Conservation (phyloP, 129 eudicot genomes). For the Flaveria linearis region DNA sequence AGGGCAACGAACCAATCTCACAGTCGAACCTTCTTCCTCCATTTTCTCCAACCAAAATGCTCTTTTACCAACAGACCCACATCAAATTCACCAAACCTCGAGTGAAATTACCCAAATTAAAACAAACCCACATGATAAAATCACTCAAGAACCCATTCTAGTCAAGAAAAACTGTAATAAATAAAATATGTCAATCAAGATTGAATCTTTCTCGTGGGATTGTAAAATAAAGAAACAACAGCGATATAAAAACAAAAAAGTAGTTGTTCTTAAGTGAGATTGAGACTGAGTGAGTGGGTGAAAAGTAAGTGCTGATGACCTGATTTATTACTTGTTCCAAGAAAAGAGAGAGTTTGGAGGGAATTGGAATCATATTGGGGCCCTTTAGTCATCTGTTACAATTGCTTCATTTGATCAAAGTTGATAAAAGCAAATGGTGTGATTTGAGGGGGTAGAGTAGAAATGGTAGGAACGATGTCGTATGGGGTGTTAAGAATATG, state of each 20-base stretch:
- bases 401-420: constrained; percentile 28
- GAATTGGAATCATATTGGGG: constrained; percentile 37
- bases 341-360: constrained; percentile 63
- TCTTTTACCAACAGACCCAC: constrained; percentile 14
- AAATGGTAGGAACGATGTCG: constrained; percentile 22
- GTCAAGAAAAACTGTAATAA: constrained; percentile 18
- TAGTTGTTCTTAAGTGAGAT: constrained; percentile 17
- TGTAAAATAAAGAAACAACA: constrained; percentile 2
- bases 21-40: constrained; percentile 58
- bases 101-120: background rate
- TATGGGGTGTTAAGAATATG: background rate
- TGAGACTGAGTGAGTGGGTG: constrained; percentile 39
- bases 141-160: constrained; percentile 18
- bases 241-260: constrained; percentile 26
- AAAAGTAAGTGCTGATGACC: constrained; percentile 28
- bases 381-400: constrained; percentile 33
- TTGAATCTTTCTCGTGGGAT: constrained; percentile 22
- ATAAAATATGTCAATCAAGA: background rate
- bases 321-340: constrained; percentile 36
- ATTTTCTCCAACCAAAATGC: constrained; percentile 29
- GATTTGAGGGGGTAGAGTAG: constrained; percentile 27
- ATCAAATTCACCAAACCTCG: background rate
- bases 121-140: constrained; percentile 23
- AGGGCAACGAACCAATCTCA: constrained; percentile 81
- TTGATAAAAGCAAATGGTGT: constrained; percentile 14